Conservation (phyloP, 768 basidiomycete species). For the Lactarius akahatsu region DNA sequence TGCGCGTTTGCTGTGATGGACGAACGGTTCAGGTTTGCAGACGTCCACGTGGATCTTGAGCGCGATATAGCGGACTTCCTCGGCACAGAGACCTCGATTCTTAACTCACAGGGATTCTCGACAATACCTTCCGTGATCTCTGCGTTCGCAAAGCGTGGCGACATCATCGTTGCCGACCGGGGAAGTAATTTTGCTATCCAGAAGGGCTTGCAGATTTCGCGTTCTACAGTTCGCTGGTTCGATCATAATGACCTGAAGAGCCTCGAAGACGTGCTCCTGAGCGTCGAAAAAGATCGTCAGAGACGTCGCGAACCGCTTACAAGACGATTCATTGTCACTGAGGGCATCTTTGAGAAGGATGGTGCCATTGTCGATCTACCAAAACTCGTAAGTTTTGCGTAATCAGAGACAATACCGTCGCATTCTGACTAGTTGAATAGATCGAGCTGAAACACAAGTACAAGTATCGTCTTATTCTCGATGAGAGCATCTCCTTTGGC, state of each 20-base stretch:
- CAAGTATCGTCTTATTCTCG: conserved; percentile 93
- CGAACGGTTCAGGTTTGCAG: too few relatives aligned
- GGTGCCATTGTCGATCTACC: conserved; percentile 91
- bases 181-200: too few relatives aligned
- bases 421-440: conserved; percentile 40
- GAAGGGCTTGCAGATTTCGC: conserved; percentile 35
- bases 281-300: conserved; percentile 80
- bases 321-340: conserved; percentile 91
- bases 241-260: conserved; percentile 88
- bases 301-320: conserved; percentile 81
- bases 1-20: too few relatives aligned
- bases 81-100: too few relatives aligned
- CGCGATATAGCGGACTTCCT: too few relatives aligned
- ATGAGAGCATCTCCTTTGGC: conserved; percentile 93
- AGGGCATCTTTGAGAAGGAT: conserved; percentile 95
- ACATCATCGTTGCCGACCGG: too few relatives aligned
- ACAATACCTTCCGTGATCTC: conserved; percentile 57
- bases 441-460: conserved; percentile 93
- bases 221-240: conserved; percentile 90
- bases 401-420: background rate
- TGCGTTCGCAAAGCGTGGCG: too few relatives aligned
- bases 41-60: too few relatives aligned
- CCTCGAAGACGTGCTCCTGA: conserved; percentile 83
- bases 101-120: conserved; percentile 78
- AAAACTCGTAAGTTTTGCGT: conserved; percentile 63